Evolutionary conservation across 164 flowering plant genomes (phyloP), one percentile per base, ranked within the genome.

Genomic region (Houttuynia cordata): DNA sequence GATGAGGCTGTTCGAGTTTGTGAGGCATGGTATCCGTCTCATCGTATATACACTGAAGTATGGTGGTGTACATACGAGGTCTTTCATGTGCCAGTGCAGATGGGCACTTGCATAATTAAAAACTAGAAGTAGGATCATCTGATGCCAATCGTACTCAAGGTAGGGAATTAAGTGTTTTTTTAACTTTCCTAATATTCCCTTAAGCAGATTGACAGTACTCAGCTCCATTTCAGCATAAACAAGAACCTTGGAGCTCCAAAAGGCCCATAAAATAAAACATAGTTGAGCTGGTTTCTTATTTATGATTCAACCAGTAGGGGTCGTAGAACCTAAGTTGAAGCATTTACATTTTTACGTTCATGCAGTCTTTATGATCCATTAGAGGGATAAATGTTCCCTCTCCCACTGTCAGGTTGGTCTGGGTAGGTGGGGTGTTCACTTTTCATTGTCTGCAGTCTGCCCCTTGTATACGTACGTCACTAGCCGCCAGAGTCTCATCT

Each of bases 371-470:
- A 30, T 30, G 37, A 30, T 1, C 57, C 34, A 1, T 55, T 51
- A n/a, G 55, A 52, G 23, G 21, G 55, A 52, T 52, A n/a, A 23
- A n/a, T 52, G 55, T 52, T 52, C 1, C 19, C 23, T 23, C n/a
- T 51, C 8, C 53, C 21, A n/a, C 53, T n/a, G 55, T 23, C 55
- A 52, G 55, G 23, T 21, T 22, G 20, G 55, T 3, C 9, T 18
- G 17, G 55, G 55, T 52, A 52, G 55, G 55, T 52, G 21, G 55
- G n/a, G 23, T 8, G 55, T 52, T 52, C n/a, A 19, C 55, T 52
- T n/a, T 22, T 30, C 37, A 6, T 30, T 30, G 37, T 30, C 37
- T 30, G 37, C 19, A n/a, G n/a, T n/a, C n/a, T n/a, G n/a, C n/a
- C n/a, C n/a, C n/a, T n/a, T n/a, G n/a, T n/a, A n/a, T n/a, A n/a